These are phyloP conservation scores for Afroboletus lepidellus DNA, from an alignment of 1,284 basidiomycete genomes.

Conservation along the genomic window DNA sequence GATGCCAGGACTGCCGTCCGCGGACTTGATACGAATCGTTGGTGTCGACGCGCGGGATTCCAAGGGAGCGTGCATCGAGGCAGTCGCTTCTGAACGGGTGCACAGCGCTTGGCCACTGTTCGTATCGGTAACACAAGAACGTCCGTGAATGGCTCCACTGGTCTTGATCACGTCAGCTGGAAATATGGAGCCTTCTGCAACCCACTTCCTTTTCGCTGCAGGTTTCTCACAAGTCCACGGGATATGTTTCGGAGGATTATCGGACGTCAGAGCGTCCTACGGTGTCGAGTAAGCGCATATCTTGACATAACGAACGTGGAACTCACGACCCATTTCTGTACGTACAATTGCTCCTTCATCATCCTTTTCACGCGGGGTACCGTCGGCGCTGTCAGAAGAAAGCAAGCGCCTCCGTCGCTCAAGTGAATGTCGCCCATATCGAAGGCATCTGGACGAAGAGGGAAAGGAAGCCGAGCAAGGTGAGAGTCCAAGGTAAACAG, in stretches of 20 bases:
- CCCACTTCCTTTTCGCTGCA: constrained; percentile 39
- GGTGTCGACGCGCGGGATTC: constrained; percentile 1
- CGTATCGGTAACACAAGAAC: background rate
- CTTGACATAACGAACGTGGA: background rate
- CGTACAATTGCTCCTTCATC: constrained; percentile 48
- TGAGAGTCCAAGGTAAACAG: constrained; percentile 27
- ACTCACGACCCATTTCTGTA: constrained; percentile 55
- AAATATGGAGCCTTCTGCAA: constrained; percentile 52
- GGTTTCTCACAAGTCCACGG: constrained; percentile 44
- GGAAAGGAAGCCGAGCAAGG: constrained; percentile 29
- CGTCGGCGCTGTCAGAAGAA: constrained; percentile 46
- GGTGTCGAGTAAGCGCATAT: constrained; percentile 9
- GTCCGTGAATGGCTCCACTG: constrained; percentile 21
- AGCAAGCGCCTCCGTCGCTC: constrained; percentile 16
- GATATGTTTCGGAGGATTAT: constrained; percentile 41
- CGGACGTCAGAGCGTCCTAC: constrained; percentile 34
- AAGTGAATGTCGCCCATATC: constrained; percentile 22
- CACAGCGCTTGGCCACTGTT: constrained; percentile 1
- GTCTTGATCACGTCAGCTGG: constrained; percentile 40
- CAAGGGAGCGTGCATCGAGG: background rate
- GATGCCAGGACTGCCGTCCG: constrained; percentile 6
- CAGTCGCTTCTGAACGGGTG: constrained; percentile 4
- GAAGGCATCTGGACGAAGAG: constrained; percentile 23
- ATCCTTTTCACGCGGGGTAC: constrained; percentile 50
- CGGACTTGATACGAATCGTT: constrained; percentile 8